Conservation (phyloP, 2,329 filamentous ascomycete species). For the Microsporum audouinii region DNA sequence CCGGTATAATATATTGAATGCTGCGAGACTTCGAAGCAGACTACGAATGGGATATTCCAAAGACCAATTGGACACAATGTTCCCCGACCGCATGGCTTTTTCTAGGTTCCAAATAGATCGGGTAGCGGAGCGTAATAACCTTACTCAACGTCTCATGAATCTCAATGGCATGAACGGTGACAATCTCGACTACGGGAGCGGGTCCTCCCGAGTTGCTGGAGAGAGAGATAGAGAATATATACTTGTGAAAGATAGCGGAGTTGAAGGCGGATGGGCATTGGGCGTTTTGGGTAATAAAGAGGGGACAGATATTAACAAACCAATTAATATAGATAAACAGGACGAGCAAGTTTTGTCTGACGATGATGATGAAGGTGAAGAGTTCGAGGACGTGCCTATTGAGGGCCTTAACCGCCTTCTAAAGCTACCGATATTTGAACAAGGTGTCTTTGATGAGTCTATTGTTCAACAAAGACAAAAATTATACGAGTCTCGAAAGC, state of each 20-base stretch:
- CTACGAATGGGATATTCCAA: slow-evolving; percentile 94
- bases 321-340: slow-evolving; percentile 77
- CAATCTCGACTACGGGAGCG: slow-evolving; percentile 54
- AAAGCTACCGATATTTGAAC: slow-evolving; percentile 40
- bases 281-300: slow-evolving; percentile 84
- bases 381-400: slow-evolving; percentile 88
- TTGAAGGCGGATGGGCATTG: slow-evolving; percentile 89
- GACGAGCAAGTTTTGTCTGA: slow-evolving; percentile 43
- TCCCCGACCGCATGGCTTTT: slow-evolving; percentile 94
- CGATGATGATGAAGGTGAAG: slow-evolving; percentile 59
- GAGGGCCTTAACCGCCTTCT: slow-evolving; percentile 78
- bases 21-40: slow-evolving; percentile 73
- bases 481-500: slow-evolving; percentile 35
- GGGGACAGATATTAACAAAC: slow-evolving; percentile 66
- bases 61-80: slow-evolving; percentile 92
- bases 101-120: slow-evolving; percentile 93
- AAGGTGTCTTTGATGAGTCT: slow-evolving; percentile 28
- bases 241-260: slow-evolving; percentile 86
- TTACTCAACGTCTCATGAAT: slow-evolving; percentile 90
- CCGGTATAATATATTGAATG: slow-evolving; percentile 94
- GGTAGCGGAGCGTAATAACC: slow-evolving; percentile 80
- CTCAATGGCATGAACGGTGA: slow-evolving; percentile 79
- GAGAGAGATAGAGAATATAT: slow-evolving; percentile 92
- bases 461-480: slow-evolving; percentile 34
- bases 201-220: slow-evolving; percentile 45